A percentile compares a stretch with the other conserved stretches of the same genome.
Conservation (phyloP, 108 stramenopile genomes). For the Skeletonema potamos region DNA sequence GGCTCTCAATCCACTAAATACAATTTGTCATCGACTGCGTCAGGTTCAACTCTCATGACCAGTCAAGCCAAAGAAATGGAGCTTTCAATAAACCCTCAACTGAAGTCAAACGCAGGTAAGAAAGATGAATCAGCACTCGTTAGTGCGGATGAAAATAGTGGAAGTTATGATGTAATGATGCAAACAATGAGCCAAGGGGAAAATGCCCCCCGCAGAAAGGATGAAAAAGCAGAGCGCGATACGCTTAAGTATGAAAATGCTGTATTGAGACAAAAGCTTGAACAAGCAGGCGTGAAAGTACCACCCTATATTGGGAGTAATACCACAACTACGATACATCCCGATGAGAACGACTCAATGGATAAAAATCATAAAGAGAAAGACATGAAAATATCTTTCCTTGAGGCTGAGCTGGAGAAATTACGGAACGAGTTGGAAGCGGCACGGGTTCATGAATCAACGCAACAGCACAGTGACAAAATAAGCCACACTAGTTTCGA, state of each 20-base stretch:
- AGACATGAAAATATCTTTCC: slow-evolving; percentile 14
- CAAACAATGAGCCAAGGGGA: slow-evolving; percentile 40
- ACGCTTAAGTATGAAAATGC: slow-evolving; percentile 82
- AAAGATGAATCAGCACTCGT: slow-evolving; percentile 66
- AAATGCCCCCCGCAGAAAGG: slow-evolving; percentile 1
- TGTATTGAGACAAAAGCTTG: slow-evolving; percentile 70
- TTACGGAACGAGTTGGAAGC: slow-evolving; percentile 50
- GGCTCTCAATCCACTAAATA: slow-evolving; percentile 6
- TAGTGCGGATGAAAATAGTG: slow-evolving; percentile 73
- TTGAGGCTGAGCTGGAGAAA: slow-evolving; percentile 33
- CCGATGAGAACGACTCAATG: background rate
- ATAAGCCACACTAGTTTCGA: slow-evolving; percentile 83
- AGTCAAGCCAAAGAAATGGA: slow-evolving; percentile 6
- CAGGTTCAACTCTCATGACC: background rate
- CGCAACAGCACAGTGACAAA: slow-evolving; percentile 57
- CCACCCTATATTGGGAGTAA: slow-evolving; percentile 76
- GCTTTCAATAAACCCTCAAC: background rate
- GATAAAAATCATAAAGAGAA: slow-evolving; percentile 23
- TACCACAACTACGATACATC: slow-evolving; percentile 18
- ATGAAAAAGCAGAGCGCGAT: slow-evolving; percentile 58
- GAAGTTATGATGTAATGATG: slow-evolving; percentile 66
- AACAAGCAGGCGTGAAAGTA: slow-evolving; percentile 65
- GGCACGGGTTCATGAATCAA: slow-evolving; percentile 26
- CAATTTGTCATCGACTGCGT: slow-evolving; percentile 14
- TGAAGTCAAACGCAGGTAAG: background rate